phyloP scores from a whole-genome alignment of 352 stramenopile genomes.

The Phytopythium helicoides region DNA sequence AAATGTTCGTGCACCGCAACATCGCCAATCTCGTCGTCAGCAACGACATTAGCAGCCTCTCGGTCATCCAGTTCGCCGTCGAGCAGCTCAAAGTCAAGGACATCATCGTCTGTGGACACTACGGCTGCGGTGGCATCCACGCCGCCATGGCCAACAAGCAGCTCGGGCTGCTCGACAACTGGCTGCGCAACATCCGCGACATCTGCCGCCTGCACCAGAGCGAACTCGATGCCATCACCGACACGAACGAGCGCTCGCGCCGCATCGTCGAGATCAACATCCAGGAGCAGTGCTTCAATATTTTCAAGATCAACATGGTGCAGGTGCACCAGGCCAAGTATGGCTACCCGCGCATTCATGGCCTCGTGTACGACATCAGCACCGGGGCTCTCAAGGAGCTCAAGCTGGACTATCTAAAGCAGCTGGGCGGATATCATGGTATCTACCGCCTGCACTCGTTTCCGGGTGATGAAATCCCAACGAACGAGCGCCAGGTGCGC shows the following conservation, averaged over 20 bases:
- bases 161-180: slow-evolving; percentile 86
- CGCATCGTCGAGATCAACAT: slow-evolving; percentile 88
- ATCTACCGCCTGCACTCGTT: slow-evolving; percentile 59
- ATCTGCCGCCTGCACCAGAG: slow-evolving; percentile 87
- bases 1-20: slow-evolving; percentile 92
- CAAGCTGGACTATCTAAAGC: slow-evolving; percentile 61
- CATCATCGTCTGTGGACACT: slow-evolving; percentile 92
- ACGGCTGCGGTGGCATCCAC: slow-evolving; percentile 88
- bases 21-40: slow-evolving; percentile 75
- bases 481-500: slow-evolving; percentile 43
- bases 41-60: slow-evolving; percentile 67
- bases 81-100: slow-evolving; percentile 90
- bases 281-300: slow-evolving; percentile 89
- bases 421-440: slow-evolving; percentile 43
- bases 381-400: slow-evolving; percentile 77
- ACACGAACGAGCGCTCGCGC: slow-evolving; percentile 73
- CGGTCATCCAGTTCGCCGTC: slow-evolving; percentile 77
- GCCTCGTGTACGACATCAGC: slow-evolving; percentile 84
- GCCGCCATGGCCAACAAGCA: slow-evolving; percentile 81
- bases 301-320: slow-evolving; percentile 89
- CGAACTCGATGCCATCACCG: slow-evolving; percentile 79
- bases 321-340: slow-evolving; percentile 88
- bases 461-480: slow-evolving; percentile 47
- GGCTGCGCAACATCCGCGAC: slow-evolving; percentile 91
- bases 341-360: slow-evolving; percentile 87